Evolutionary conservation across 2,329 filamentous ascomycete genomes (phyloP), one percentile per base, ranked within the genome.

Genomic region (Hysterium pulicare): DNA sequence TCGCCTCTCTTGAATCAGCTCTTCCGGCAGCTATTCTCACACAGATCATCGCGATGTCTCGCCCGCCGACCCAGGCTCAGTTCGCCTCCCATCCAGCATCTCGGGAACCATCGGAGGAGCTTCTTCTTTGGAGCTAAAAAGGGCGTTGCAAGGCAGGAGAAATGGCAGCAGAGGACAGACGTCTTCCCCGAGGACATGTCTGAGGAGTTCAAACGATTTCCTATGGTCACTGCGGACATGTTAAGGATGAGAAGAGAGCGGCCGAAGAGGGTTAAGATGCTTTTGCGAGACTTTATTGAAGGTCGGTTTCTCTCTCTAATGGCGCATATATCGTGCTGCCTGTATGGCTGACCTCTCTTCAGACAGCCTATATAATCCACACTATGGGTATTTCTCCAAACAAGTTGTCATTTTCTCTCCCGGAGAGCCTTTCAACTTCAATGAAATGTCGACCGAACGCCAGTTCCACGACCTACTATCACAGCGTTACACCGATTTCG

Each of bases 201-300:
- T 2, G 82, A 87, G 35, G 90, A 97, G 67, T 90, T 90, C 65
- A 78, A 82, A 47, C 77, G 80, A 58, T 95, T 88, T 60, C 90
- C 93, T 0, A 82, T 85, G 62, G 86, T 98, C 37, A 95, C 90
- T 7, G 81, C 89, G n/a, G 77, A 85, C 51, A 83, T 89, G 48
- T 72, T 98, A 53, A 83, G 84, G 53, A 73, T 69, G 52, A 78
- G 86, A 41, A 83, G 73, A 40, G 84, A 95, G 62, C 76, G 93
- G 59, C 93, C 93, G 33, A 81, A 80, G 60, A 79, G 86, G 66
- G 90, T 95, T 53, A 96, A 95, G 79, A 98, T 98, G 93, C 72
- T 96, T 60, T 87, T 94, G 64, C 81, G 94, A 52, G 94, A 98
- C 75, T 98, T 98, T 62, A 93, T 98, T 62, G 93, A 98, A 67